These are phyloP conservation scores for Mortierella sp. DNA, from an alignment of 371 early-diverging fungal species.

Conservation along the genomic window DNA sequence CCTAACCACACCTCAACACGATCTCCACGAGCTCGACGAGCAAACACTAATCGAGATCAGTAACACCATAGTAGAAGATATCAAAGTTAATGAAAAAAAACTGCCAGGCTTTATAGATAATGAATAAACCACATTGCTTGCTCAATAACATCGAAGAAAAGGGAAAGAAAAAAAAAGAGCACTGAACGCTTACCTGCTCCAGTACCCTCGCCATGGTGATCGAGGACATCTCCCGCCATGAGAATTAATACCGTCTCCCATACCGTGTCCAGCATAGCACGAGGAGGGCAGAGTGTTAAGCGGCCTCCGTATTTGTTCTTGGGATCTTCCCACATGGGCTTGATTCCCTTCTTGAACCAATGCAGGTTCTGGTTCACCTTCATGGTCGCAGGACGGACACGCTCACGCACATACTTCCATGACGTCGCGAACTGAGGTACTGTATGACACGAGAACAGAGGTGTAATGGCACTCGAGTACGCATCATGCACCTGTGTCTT, in stretches of 20 bases:
- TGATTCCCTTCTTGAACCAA: constrained; percentile 65
- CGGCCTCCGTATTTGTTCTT: constrained; percentile 66
- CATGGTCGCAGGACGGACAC: constrained; percentile 58
- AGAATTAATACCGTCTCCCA: constrained; percentile 64
- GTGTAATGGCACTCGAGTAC: constrained; percentile 61
- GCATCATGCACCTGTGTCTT: constrained; percentile 49
- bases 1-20: constrained; percentile 71
- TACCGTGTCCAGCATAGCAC: constrained; percentile 56
- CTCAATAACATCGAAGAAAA: no score
- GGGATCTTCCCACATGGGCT: constrained; percentile 74
- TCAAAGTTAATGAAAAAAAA: background rate
- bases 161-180: no score
- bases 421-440: constrained; percentile 66
- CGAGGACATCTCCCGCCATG: constrained; percentile 64
- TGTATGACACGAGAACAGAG: constrained; percentile 61
- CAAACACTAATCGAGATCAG: no score
- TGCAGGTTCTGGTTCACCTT: constrained; percentile 63
- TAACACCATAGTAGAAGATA: no score
- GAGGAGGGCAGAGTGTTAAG: constrained; percentile 56
- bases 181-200: constrained; percentile 38
- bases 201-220: constrained; percentile 49
- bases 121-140: background rate
- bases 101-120: background rate
- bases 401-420: constrained; percentile 63
- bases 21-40: constrained; percentile 62